Conservation (phyloP, 202 grass and related monocot genomes). For the Carex arenaria region DNA sequence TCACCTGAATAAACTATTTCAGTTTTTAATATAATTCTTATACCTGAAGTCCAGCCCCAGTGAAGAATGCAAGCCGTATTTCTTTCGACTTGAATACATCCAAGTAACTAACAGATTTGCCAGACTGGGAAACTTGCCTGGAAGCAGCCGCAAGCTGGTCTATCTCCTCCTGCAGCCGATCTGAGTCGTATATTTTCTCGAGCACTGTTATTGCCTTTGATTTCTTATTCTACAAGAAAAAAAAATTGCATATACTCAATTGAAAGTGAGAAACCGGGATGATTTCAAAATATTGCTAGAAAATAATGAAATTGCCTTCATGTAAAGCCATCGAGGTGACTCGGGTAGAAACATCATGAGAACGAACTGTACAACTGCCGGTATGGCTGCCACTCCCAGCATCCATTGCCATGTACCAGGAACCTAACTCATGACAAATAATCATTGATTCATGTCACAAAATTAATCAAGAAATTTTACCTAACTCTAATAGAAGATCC, state of each 20-base stretch:
- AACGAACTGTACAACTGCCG: slow-evolving; percentile 59
- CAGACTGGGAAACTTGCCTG: slow-evolving; percentile 44
- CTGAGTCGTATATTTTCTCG: slow-evolving; percentile 59
- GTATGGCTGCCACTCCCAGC: slow-evolving; percentile 70
- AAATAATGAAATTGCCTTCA: slow-evolving; percentile 36
- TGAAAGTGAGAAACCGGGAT: neutral
- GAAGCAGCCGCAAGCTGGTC: slow-evolving; percentile 55
- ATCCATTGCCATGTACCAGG: slow-evolving; percentile 81
- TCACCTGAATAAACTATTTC: neutral
- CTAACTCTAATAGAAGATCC: neutral
- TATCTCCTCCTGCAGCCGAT: slow-evolving; percentile 67
- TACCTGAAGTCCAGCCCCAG: slow-evolving; percentile 92
- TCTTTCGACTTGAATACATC: slow-evolving; percentile 78
- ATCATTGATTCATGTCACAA: neutral
- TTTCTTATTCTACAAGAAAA: slow-evolving; percentile 60
- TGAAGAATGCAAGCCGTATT: slow-evolving; percentile 75
- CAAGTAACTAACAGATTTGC: slow-evolving; percentile 45
- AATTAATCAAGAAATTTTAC: neutral
- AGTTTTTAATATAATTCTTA: neutral
- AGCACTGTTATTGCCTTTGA: slow-evolving; percentile 63
- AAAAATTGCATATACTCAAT: neutral
- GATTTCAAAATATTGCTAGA: neutral
- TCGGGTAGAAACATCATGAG: slow-evolving; percentile 70
- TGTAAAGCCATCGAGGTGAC: slow-evolving; percentile 80
- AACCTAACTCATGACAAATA: slow-evolving; percentile 27